Conservation (phyloP, 2,329 filamentous ascomycete species). For the Pochonia chlamydosporia region DNA sequence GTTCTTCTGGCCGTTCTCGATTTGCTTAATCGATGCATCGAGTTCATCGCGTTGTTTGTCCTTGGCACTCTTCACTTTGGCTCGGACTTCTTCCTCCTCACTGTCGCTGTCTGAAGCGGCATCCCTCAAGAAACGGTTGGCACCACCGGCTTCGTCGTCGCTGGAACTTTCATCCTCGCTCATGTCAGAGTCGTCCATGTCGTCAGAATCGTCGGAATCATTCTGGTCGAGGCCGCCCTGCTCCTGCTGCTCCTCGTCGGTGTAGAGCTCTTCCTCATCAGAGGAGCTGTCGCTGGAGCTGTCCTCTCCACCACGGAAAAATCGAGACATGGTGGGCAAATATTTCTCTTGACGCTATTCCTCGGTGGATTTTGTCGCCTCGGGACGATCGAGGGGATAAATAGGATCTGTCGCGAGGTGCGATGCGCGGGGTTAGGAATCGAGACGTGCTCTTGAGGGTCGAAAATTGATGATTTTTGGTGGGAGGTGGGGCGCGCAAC, state of each 20-base stretch:
- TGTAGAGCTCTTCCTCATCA: conserved; percentile 94
- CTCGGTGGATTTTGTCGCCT: conserved; percentile 5
- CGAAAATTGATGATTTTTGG: conserved; percentile 37
- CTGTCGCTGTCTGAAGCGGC: conserved; percentile 70
- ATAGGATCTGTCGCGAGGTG: conserved; percentile 18
- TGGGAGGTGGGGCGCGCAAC: conserved; percentile 33
- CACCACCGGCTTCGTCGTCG: conserved; percentile 65
- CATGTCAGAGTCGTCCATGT: conserved; percentile 43
- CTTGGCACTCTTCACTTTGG: conserved; percentile 93
- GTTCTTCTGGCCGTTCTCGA: conserved; percentile 97
- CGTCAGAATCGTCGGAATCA: conserved; percentile 32
- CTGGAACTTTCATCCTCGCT: conserved; percentile 51
- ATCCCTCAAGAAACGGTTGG: conserved; percentile 76
- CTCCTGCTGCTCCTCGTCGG: conserved; percentile 37
- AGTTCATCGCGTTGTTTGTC: conserved; percentile 95
- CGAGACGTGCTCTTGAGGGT: conserved; percentile 20
- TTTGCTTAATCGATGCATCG: conserved; percentile 80
- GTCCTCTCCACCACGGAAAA: conserved; percentile 87
- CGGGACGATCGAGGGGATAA: conserved; percentile 12
- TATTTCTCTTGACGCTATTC: conserved; percentile 13
- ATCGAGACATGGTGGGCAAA: conserved; percentile 75
- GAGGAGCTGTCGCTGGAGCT: conserved; percentile 95
- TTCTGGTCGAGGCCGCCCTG: conserved; percentile 31
- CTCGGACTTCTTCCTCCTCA: conserved; percentile 79
- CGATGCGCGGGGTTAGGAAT: conserved; percentile 30